Percentiles rank a stretch among this genome's conserved stretches.
phyloP scores from a whole-genome alignment of 202 grass and related monocot genomes.

The Panicum virgatum region DNA sequence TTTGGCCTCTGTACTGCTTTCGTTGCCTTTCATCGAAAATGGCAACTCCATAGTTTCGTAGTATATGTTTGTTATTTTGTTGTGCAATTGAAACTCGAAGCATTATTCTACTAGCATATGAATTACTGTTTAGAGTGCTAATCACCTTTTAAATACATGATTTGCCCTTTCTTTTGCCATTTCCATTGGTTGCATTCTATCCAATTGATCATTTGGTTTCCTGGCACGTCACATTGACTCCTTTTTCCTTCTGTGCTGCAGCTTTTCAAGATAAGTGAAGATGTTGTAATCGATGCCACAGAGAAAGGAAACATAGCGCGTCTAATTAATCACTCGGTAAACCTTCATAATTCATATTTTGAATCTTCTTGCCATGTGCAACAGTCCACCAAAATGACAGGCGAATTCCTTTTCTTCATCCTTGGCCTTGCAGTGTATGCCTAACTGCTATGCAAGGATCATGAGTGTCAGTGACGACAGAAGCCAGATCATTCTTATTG shows the following conservation, averaged over 20 bases:
- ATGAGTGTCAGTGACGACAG: constrained; percentile 67
- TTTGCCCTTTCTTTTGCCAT: not conserved
- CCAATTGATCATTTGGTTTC: not conserved
- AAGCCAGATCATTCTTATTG: constrained; percentile 77
- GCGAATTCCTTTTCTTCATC: not conserved
- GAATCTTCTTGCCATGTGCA: not conserved
- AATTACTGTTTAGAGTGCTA: not conserved
- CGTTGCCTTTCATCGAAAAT: not conserved
- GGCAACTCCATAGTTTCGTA: not conserved
- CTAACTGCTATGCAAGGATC: constrained; percentile 96
- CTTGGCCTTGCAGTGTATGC: constrained; percentile 72
- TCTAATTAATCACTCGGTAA: constrained; percentile 95
- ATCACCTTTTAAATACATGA: not conserved
- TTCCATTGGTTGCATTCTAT: not conserved
- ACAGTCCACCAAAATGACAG: not conserved
- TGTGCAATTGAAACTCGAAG: not conserved
- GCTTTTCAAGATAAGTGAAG: constrained; percentile 99
- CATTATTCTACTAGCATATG: not conserved
- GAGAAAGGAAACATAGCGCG: constrained; percentile 91
- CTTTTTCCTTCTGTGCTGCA: constrained; percentile 41
- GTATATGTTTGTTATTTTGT: not conserved
- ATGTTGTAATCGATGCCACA: constrained; percentile 90
- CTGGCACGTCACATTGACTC: constrained; percentile 8
- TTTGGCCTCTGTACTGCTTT: not conserved
- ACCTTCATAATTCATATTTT: not conserved